Percentiles rank a stretch among this genome's conserved stretches.
phyloP scores from a whole-genome alignment of 2,329 filamentous ascomycete genomes.

The Aspergillus fumigatus region DNA sequence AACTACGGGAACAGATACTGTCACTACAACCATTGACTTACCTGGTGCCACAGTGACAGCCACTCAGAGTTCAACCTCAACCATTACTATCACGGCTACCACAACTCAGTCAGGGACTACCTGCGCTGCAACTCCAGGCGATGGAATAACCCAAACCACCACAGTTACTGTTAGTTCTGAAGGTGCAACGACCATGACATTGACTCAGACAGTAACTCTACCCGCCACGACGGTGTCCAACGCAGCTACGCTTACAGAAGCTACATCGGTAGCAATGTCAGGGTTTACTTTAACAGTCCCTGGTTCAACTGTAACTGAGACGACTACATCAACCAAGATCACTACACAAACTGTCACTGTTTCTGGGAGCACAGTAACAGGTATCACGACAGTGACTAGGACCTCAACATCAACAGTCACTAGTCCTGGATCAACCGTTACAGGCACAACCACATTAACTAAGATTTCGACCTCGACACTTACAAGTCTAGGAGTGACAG shows the following conservation, averaged over 20 bases:
- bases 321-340: not conserved
- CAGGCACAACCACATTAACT: not conserved
- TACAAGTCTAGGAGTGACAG: not conserved
- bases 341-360: not conserved
- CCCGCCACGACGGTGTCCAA: slow-evolving; percentile 15
- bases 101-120: not conserved
- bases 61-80: not conserved
- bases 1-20: not conserved
- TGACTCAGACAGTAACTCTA: slow-evolving; percentile 15
- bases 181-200: slow-evolving; percentile 13
- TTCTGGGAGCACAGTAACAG: not conserved
- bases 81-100: not conserved
- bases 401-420: not conserved
- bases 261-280: not conserved
- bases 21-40: not conserved
- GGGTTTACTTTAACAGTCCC: slow-evolving; percentile 1
- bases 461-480: not conserved
- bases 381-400: not conserved
- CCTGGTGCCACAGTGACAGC: not conserved
- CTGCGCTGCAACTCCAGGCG: not conserved
- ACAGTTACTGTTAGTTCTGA: not conserved
- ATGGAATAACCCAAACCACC: not conserved
- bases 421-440: not conserved
- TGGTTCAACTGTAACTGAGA: slow-evolving; percentile 3
- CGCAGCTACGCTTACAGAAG: slow-evolving; percentile 1